phyloP scores from a whole-genome alignment of 345 rosid species.

The Heritiera littoralis region DNA sequence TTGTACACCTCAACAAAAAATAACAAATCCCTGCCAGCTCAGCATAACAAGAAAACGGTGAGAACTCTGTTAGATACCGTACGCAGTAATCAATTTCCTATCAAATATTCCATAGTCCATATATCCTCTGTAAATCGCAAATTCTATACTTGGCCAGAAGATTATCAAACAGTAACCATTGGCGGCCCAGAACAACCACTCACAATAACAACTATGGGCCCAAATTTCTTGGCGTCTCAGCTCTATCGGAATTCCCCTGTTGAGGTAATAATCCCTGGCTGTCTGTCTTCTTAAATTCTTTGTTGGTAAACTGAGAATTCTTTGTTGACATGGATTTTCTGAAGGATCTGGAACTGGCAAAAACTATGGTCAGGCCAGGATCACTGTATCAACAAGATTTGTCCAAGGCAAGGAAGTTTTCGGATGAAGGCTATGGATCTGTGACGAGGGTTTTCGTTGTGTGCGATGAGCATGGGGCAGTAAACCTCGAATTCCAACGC shows the following conservation, averaged over 20 bases:
- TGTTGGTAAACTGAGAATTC: background rate
- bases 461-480: conserved; percentile 25
- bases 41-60: no score
- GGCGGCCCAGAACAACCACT: conserved; percentile 11
- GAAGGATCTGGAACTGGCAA: conserved; percentile 43
- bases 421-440: conserved; percentile 28
- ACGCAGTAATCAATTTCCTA: no score
- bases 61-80: no score
- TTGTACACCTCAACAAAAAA: no score
- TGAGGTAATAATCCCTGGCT: conserved; percentile 20
- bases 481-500: conserved; percentile 19
- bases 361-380: conserved; percentile 18
- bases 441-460: conserved; percentile 27
- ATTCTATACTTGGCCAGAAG: conserved; percentile 23
- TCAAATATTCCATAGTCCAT: background rate
- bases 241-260: conserved; percentile 35
- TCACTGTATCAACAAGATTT: conserved; percentile 29
- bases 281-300: background rate
- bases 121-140: no score
- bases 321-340: background rate
- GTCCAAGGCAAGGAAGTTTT: conserved; percentile 20
- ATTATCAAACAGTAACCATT: conserved; percentile 33
- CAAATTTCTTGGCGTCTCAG: conserved; percentile 27
- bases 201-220: conserved; percentile 32
- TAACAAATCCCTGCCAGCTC: no score